phyloP scores from a whole-genome alignment of 208 protist species.

The Leishmania turanica region DNA sequence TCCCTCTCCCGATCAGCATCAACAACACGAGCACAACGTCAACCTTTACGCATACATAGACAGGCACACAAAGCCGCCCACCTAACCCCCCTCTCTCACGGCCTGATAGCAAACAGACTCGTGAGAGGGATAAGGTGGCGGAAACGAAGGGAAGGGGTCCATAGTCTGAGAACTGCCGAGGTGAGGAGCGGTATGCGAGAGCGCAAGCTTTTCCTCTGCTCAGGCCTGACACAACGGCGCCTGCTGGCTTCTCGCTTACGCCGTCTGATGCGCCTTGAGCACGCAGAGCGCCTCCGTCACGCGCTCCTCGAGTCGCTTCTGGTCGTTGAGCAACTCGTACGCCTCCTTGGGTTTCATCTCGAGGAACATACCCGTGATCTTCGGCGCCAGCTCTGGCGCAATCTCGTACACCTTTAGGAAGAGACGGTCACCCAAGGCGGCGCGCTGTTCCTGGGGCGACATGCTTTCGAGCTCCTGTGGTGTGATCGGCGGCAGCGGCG shows the following conservation, averaged over 20 bases:
- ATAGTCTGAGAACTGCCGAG: background rate
- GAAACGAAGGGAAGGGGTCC: background rate
- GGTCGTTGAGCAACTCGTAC: slow-evolving; percentile 73
- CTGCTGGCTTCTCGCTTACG: slow-evolving; percentile 6
- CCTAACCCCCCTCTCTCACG: background rate
- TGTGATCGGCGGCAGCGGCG: slow-evolving; percentile 84
- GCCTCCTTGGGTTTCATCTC: slow-evolving; percentile 80
- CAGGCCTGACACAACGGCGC: background rate
- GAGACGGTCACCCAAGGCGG: slow-evolving; percentile 89
- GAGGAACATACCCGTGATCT: slow-evolving; percentile 92
- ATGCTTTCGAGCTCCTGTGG: slow-evolving; percentile 81
- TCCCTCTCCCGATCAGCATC: background rate
- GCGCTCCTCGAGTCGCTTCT: slow-evolving; percentile 63
- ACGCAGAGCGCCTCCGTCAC: slow-evolving; percentile 84
- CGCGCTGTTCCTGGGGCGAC: slow-evolving; percentile 89
- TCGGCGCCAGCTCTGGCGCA: slow-evolving; percentile 79
- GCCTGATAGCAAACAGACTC: background rate
- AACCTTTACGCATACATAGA: background rate
- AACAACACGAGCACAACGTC: background rate
- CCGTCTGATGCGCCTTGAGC: slow-evolving; percentile 62
- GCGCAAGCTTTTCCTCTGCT: background rate
- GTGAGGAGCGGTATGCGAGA: background rate
- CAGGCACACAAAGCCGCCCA: background rate
- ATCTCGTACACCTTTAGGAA: slow-evolving; percentile 90
- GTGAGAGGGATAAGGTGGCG: background rate